Percentiles rank a stretch among this genome's conserved stretches.
phyloP scores from a whole-genome alignment of 1,284 basidiomycete species.

The Heterobasidion occidentale region DNA sequence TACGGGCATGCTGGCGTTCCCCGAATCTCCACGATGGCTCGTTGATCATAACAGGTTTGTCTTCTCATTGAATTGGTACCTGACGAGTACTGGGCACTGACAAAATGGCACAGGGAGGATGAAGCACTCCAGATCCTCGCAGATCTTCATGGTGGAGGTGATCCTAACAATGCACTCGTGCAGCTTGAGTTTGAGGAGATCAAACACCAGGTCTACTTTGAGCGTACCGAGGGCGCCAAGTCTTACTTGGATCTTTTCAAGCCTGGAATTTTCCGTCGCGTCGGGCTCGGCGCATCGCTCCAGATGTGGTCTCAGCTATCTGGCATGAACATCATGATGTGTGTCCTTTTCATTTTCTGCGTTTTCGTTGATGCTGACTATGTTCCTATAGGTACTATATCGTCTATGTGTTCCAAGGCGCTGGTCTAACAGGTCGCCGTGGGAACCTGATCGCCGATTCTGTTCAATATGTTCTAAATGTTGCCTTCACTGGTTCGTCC shows the following conservation, averaged over 20 bases:
- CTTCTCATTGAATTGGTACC: too few relatives aligned
- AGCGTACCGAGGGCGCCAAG: slow-evolving; percentile 65
- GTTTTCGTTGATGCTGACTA: neutral
- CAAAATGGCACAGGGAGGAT: too few relatives aligned
- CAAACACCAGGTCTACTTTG: slow-evolving; percentile 62
- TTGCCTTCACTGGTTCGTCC: slow-evolving; percentile 40
- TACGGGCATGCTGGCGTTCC: slow-evolving; percentile 62
- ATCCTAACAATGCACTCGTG: slow-evolving; percentile 58
- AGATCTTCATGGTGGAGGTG: slow-evolving; percentile 71
- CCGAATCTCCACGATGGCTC: slow-evolving; percentile 63
- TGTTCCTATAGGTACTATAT: slow-evolving; percentile 54
- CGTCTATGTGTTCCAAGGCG: slow-evolving; percentile 70
- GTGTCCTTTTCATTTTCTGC: slow-evolving; percentile 9
- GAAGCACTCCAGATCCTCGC: slow-evolving; percentile 75
- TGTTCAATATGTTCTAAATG: slow-evolving; percentile 74
- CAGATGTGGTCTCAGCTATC: slow-evolving; percentile 42
- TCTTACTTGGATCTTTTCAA: slow-evolving; percentile 61
- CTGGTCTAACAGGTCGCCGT: slow-evolving; percentile 63
- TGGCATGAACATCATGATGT: slow-evolving; percentile 64
- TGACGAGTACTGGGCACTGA: too few relatives aligned
- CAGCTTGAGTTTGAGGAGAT: slow-evolving; percentile 77
- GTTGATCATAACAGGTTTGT: slow-evolving; percentile 48
- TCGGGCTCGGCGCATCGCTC: slow-evolving; percentile 31
- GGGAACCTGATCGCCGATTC: slow-evolving; percentile 71
- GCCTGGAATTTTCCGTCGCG: slow-evolving; percentile 35